phyloP scores from a whole-genome alignment of 176 grass and related monocot species.

The Carex myosuroides region DNA sequence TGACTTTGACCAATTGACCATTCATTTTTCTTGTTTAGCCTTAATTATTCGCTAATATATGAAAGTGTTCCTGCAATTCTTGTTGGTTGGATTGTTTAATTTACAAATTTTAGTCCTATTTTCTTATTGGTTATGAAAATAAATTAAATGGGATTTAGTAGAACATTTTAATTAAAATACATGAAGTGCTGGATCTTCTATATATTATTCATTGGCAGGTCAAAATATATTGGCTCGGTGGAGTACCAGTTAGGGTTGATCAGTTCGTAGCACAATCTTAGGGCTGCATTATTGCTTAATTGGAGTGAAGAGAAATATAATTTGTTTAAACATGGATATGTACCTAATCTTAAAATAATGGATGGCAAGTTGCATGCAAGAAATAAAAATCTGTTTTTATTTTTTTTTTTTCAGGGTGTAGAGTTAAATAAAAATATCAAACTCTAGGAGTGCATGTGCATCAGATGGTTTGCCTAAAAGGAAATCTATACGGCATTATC shows the following conservation, averaged over 20 bases:
- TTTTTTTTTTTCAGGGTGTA: not conserved
- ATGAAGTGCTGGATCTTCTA: not conserved
- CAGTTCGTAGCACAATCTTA: not conserved
- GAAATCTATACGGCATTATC: not conserved
- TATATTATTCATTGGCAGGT: not conserved
- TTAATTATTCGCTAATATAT: not conserved
- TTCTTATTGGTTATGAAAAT: not conserved
- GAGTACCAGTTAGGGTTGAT: not conserved
- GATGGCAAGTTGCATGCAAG: not conserved
- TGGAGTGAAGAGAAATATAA: not conserved
- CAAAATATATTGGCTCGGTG: not conserved
- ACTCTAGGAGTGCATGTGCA: conserved; percentile 1
- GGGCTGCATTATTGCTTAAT: not conserved
- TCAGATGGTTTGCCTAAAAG: not conserved
- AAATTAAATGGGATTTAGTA: not conserved
- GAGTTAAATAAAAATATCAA: not conserved
- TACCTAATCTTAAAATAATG: not conserved
- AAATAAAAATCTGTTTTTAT: not conserved
- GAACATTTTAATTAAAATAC: not conserved
- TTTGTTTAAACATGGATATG: not conserved
- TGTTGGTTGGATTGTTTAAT: not conserved
- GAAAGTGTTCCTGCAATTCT: not conserved
- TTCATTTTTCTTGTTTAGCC: not conserved
- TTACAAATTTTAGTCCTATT: not conserved
- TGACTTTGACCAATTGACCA: not conserved